Conservation (phyloP, 139 green algal species). For the Volvox reticuliferus region DNA sequence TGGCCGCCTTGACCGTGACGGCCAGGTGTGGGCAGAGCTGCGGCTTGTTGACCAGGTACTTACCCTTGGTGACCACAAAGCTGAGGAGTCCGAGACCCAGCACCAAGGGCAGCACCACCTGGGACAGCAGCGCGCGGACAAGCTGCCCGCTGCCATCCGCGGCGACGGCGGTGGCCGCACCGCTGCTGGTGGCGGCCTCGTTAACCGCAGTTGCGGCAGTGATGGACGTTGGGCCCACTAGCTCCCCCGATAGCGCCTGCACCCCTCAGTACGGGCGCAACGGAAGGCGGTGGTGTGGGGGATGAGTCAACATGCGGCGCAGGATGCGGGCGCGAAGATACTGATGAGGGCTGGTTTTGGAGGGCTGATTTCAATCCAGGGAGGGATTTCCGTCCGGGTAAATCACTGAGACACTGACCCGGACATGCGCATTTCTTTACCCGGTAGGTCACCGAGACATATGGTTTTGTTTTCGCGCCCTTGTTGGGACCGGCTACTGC, state of each 20-base stretch:
- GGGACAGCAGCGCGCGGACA: constrained; percentile 35
- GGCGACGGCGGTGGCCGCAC: background rate
- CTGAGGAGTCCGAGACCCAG: constrained; percentile 65
- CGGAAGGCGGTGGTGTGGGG: too few relatives aligned
- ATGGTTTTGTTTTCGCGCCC: too few relatives aligned
- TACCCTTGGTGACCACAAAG: constrained; percentile 71
- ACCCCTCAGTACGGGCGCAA: background rate
- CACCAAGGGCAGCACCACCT: constrained; percentile 67
- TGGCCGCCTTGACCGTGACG: constrained; percentile 63
- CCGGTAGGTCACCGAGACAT: too few relatives aligned
- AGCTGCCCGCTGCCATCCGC: constrained; percentile 21
- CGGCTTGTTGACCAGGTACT: constrained; percentile 74
- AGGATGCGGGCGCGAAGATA: too few relatives aligned
- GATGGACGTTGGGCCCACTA: background rate
- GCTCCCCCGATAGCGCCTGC: background rate
- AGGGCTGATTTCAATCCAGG: too few relatives aligned
- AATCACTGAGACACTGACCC: too few relatives aligned
- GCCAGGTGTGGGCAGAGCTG: constrained; percentile 79
- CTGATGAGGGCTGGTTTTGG: too few relatives aligned
- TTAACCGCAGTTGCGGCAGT: background rate
- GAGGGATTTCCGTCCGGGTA: too few relatives aligned
- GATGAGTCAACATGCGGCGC: too few relatives aligned
- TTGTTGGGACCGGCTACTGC: too few relatives aligned
- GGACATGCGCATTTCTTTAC: too few relatives aligned
- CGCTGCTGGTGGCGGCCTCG: background rate